A percentile compares a stretch with the other conserved stretches of the same genome.
phyloP scores from a whole-genome alignment of 148 eudicot genomes.

The Spergularia marina region DNA sequence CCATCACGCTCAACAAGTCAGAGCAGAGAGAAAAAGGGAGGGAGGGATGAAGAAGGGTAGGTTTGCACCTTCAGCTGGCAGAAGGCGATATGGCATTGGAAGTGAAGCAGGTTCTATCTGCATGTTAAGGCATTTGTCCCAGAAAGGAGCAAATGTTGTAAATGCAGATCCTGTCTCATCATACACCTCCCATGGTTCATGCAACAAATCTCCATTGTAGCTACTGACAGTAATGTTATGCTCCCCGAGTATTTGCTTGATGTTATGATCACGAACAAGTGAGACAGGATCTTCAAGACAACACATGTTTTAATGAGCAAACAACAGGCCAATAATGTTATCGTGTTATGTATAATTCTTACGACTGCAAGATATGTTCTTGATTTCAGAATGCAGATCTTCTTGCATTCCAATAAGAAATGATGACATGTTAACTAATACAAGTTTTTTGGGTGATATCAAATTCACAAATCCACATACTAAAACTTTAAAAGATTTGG shows the following conservation, averaged over 20 bases:
- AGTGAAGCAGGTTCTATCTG: constrained; percentile 56
- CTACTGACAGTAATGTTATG: constrained; percentile 59
- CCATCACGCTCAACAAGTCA: not conserved
- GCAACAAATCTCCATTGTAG: constrained; percentile 81
- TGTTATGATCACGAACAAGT: constrained; percentile 85
- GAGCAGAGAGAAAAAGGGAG: not conserved
- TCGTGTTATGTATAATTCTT: not conserved
- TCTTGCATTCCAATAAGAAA: not conserved
- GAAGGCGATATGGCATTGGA: constrained; percentile 72
- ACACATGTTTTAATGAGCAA: not conserved
- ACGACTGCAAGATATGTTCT: not conserved
- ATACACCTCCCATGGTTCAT: constrained; percentile 94
- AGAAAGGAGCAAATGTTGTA: constrained; percentile 68
- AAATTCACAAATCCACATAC: not conserved
- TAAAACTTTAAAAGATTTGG: not conserved
- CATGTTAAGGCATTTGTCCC: constrained; percentile 74
- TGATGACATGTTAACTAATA: not conserved
- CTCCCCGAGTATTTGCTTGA: constrained; percentile 74
- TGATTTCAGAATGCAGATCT: not conserved
- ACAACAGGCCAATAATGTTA: not conserved
- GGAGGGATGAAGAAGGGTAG: not conserved
- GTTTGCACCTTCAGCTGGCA: constrained; percentile 50
- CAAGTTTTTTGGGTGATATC: too few relatives aligned
- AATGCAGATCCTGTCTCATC: constrained; percentile 73
- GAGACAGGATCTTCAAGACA: constrained; percentile 83